Evolutionary conservation across 805 yeast species (phyloP).

Genomic region (Myxozyma mucilagina): DNA sequence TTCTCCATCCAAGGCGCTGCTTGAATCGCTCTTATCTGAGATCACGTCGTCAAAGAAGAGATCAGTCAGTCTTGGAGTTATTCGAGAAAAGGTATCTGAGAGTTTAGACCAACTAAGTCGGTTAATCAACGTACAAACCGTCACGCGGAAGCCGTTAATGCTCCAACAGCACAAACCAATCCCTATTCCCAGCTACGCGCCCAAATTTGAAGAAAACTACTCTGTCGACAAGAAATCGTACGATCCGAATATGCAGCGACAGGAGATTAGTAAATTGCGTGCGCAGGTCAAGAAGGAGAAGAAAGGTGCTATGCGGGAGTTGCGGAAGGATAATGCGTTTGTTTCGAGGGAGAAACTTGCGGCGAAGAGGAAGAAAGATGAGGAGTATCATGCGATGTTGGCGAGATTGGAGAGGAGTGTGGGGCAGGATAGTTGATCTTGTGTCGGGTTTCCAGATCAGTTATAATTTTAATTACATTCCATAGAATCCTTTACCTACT

Average conservation of each 20-base stretch:
- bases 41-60: conserved; percentile 15
- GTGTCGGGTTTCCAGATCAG: conserved; percentile 50
- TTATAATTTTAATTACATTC: no score
- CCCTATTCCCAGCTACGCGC: conserved; percentile 81
- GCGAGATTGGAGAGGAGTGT: conserved; percentile 81
- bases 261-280: conserved; percentile 78
- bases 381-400: conserved; percentile 86
- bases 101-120: conserved; percentile 46
- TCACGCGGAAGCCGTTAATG: conserved; percentile 61
- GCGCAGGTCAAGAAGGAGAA: conserved; percentile 88
- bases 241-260: conserved; percentile 77
- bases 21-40: conserved; percentile 5
- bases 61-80: neutral
- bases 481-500: no score
- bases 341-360: conserved; percentile 81
- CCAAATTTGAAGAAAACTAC: conserved; percentile 92
- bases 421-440: conserved; percentile 62
- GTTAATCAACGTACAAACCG: conserved; percentile 43
- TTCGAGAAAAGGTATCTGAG: neutral
- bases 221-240: conserved; percentile 93
- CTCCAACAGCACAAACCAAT: conserved; percentile 83
- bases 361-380: conserved; percentile 72
- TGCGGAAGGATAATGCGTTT: conserved; percentile 85
- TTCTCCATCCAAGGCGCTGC: conserved; percentile 28
- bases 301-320: conserved; percentile 82